Base-by-base conservation (phyloP, 2,329 filamentous ascomycete genomes). In the Paraphaeosphaeria minitans region DNA sequence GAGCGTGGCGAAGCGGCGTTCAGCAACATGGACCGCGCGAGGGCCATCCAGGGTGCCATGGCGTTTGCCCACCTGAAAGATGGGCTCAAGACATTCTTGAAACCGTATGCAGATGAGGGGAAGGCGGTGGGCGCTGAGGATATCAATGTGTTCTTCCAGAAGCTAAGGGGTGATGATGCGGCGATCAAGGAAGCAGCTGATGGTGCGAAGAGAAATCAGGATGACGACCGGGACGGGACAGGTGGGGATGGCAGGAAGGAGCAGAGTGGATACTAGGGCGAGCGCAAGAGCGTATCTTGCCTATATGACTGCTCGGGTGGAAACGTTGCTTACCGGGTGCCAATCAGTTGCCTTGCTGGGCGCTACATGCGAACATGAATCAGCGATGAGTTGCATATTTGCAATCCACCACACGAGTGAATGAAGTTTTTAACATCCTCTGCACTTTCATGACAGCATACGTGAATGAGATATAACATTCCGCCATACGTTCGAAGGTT, bases 31-130 rank as follows among this genome's bases (percentile, higher is more conserved):
- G 95, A 99, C 74, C 90, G 95, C 2, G 94, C 98, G 8, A 85
- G 89, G 14, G 95, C 95, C 4, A 97, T 99, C 56, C 77, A 99
- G 76, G 95, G 95, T 16, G 94, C 96, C 47, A 97, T 98, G 93
- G 94, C 93, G 0, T 99, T 98, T 78, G 97, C 98, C 70, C 90
- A 96, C 70, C 84, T 99, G 60, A 95, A 96, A 73, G 93, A 98
- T 72, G 93, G 94, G 74, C 87, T 99, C n/a, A 97, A 94, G 81
- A 89, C 89, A 0, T 98, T 99, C 75, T 87, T 99, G 70, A 88
- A 93, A 78, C 90, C 96, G 45, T 99, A 97, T 75, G 95, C 95
- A 0, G 92, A 97, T 73, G 96, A 89, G 62, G 94, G 94, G 0
- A 82, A 91, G 76, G 88, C 91, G 0, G 93, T 99, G 22, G 89